A percentile compares a stretch with the other conserved stretches of the same genome.
Evolutionary conservation across 768 basidiomycete genomes (phyloP).

Genomic region (Hygrocybe coccinea): DNA sequence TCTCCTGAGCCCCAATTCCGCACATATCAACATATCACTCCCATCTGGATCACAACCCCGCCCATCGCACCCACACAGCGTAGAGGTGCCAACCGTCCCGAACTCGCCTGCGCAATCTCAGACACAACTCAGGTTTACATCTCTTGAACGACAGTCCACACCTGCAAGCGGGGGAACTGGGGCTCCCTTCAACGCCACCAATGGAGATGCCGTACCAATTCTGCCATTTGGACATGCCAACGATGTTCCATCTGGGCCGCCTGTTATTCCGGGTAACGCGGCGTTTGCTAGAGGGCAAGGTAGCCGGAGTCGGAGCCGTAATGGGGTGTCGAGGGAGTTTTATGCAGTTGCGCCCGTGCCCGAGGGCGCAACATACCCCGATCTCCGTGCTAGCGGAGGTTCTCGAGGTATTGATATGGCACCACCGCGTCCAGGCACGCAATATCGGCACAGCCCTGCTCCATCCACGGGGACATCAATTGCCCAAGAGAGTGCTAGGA

Average conservation of each 20-base stretch:
- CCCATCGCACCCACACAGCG: neutral
- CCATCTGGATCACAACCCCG: neutral
- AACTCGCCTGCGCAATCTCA: slow-evolving; percentile 11
- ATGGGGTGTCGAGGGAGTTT: neutral
- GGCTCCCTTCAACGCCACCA: no score
- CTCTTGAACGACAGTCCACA: neutral
- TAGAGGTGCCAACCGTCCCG: neutral
- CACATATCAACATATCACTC: neutral
- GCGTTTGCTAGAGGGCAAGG: neutral
- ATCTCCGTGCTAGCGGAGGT: neutral
- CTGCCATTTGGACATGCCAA: no score
- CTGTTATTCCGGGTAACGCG: neutral
- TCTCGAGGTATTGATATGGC: neutral
- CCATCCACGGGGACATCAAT: neutral
- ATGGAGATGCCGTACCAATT: no score
- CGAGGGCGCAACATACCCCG: neutral
- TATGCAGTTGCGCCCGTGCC: neutral
- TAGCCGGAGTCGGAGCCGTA: neutral
- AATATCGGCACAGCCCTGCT: no score
- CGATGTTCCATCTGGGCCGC: neutral
- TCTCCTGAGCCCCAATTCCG: slow-evolving; percentile 1
- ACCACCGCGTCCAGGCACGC: neutral
- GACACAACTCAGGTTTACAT: neutral
- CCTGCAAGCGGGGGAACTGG: neutral
- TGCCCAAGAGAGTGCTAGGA: neutral